Evolutionary conservation across 805 yeast genomes (phyloP).

Genomic region (Wickerhamomyces tratensis): DNA sequence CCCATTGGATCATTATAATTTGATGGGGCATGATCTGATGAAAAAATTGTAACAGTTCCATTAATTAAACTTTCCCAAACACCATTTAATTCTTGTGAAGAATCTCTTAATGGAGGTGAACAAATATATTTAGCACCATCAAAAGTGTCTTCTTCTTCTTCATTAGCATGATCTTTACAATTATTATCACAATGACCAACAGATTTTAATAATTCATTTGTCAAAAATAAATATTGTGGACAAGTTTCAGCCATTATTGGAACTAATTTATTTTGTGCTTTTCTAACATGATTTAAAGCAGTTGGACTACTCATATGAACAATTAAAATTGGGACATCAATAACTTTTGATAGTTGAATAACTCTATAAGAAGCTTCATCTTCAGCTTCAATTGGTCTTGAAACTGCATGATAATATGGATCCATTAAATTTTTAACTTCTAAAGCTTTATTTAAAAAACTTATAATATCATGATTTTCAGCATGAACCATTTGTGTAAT

Average conservation of each 20-base stretch:
- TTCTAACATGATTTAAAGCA: slow-evolving; percentile 30
- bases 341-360: slow-evolving; percentile 30
- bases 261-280: slow-evolving; percentile 29
- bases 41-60: slow-evolving; percentile 37
- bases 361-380: slow-evolving; percentile 42
- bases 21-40: slow-evolving; percentile 39
- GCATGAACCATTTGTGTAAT: slow-evolving; percentile 43
- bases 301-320: slow-evolving; percentile 38
- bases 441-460: slow-evolving; percentile 28
- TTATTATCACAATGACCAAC: slow-evolving; percentile 5
- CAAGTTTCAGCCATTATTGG: slow-evolving; percentile 43
- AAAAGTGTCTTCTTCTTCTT: slow-evolving; percentile 22
- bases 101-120: slow-evolving; percentile 38
- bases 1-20: slow-evolving; percentile 31
- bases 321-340: slow-evolving; percentile 35
- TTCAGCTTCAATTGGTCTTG: slow-evolving; percentile 35
- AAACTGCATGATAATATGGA: slow-evolving; percentile 35
- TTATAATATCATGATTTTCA: slow-evolving; percentile 38
- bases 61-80: slow-evolving; percentile 36
- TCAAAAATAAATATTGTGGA: slow-evolving; percentile 37
- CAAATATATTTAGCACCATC: slow-evolving; percentile 41
- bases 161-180: slow-evolving; percentile 16
- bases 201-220: slow-evolving; percentile 26
- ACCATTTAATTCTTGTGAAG: slow-evolving; percentile 27
- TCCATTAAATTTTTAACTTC: slow-evolving; percentile 26